These are phyloP conservation scores for Penicillium oxalicum DNA, from an alignment of 2,329 filamentous ascomycete genomes.

Conservation along the genomic window DNA sequence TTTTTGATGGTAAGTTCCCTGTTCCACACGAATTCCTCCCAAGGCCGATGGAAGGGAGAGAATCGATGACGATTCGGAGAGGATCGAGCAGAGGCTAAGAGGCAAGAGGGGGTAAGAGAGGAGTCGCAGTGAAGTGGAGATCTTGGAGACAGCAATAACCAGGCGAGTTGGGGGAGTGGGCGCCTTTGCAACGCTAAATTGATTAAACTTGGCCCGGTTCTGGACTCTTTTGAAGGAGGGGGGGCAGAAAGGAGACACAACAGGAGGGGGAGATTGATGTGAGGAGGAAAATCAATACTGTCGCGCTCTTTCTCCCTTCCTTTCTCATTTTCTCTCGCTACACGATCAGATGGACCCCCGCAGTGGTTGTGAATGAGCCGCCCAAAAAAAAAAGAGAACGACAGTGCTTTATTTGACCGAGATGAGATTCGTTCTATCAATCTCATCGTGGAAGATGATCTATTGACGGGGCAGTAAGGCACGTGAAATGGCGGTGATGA, in stretches of 20 bases:
- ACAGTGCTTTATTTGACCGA: too few species aligned
- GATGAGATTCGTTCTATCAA: too few species aligned
- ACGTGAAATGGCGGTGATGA: too few species aligned
- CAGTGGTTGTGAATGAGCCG: too few species aligned
- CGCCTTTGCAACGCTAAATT: constrained; percentile 12
- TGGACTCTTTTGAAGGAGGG: constrained; percentile 10
- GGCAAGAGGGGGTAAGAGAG: background rate
- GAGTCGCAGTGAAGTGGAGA: background rate
- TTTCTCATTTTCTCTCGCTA: background rate
- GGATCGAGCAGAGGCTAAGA: too few species aligned
- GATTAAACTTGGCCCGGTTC: constrained; percentile 4
- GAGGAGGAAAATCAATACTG: background rate
- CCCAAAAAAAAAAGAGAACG: background rate
- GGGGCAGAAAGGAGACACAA: constrained; percentile 14
- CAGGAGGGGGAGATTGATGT: background rate
- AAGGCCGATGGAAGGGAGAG: constrained; percentile 7
- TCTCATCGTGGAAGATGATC: too few species aligned
- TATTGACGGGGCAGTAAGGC: too few species aligned
- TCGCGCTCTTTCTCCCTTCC: too few species aligned
- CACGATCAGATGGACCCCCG: too few species aligned
- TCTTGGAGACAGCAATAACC: constrained; percentile 17
- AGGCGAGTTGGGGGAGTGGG: constrained; percentile 13
- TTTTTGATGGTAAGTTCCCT: background rate
- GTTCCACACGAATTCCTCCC: background rate
- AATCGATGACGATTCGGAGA: constrained; percentile 4